Conservation (phyloP, 768 basidiomycete species). For the Trametes maxima region DNA sequence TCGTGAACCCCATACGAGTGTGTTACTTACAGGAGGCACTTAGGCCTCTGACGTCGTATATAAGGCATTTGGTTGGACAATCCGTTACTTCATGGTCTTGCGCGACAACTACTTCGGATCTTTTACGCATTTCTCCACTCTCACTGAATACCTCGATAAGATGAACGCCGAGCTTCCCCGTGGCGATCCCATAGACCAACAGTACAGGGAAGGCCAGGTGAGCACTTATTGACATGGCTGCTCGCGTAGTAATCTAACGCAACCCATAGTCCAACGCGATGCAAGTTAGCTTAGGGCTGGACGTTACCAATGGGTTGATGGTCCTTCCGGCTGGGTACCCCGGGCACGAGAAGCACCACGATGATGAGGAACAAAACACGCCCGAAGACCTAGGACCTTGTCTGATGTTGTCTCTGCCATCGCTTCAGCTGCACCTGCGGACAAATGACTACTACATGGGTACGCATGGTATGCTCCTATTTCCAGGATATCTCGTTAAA, state of each 20-base stretch:
- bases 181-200: slow-evolving; percentile 81
- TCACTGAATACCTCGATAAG: slow-evolving; percentile 82
- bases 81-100: slow-evolving; percentile 85
- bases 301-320: slow-evolving; percentile 53
- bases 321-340: slow-evolving; percentile 69
- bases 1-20: background rate
- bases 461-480: slow-evolving; percentile 33
- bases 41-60: slow-evolving; percentile 60
- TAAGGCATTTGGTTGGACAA: slow-evolving; percentile 83
- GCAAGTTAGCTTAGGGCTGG: slow-evolving; percentile 67
- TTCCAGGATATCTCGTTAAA: slow-evolving; percentile 2
- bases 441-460: slow-evolving; percentile 91
- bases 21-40: background rate
- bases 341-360: slow-evolving; percentile 51
- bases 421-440: slow-evolving; percentile 74
- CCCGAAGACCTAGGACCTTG: slow-evolving; percentile 53
- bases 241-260: background rate
- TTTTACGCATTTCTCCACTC: slow-evolving; percentile 91
- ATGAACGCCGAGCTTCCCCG: slow-evolving; percentile 55
- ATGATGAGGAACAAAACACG: slow-evolving; percentile 24
- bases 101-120: slow-evolving; percentile 93
- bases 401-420: slow-evolving; percentile 59
- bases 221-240: slow-evolving; percentile 17
- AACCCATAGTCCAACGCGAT: slow-evolving; percentile 71
- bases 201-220: slow-evolving; percentile 82